Conservation (phyloP, 768 basidiomycete species). For the Fibroporia radiculosa region DNA sequence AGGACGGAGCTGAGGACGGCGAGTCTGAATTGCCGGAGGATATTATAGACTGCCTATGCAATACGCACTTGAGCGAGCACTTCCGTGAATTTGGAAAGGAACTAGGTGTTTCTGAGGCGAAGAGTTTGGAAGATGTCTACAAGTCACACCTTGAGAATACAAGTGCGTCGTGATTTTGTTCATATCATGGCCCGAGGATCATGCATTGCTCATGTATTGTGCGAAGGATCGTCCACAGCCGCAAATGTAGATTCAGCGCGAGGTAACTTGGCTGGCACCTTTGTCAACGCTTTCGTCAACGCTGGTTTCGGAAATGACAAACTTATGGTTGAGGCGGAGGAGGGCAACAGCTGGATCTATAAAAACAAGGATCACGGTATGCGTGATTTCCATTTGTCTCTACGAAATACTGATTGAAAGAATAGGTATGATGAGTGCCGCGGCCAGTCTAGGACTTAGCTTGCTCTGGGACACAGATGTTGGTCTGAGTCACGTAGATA, state of each 20-base stretch:
- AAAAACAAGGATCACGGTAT: conserved; percentile 99
- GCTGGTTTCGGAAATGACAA: conserved; percentile 99
- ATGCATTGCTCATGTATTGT: conserved; percentile 1
- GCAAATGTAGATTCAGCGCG: conserved; percentile 88
- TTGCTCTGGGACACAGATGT: conserved; percentile 95
- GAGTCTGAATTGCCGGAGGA: conserved; percentile 70
- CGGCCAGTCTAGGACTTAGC: conserved; percentile 89
- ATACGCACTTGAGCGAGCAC: conserved; percentile 71
- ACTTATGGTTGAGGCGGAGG: conserved; percentile 93
- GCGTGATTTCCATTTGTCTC: conserved; percentile 11
- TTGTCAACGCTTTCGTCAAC: conserved; percentile 98
- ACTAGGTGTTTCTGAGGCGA: conserved; percentile 81
- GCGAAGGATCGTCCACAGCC: conserved; percentile 54
- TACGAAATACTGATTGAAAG: background rate
- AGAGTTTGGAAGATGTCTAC: conserved; percentile 94
- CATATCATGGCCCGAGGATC: too few relatives aligned
- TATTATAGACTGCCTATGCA: conserved; percentile 79
- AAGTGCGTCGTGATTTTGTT: conserved; percentile 35
- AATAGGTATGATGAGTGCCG: conserved; percentile 97
- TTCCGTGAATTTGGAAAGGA: conserved; percentile 94
- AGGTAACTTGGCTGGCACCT: conserved; percentile 91
- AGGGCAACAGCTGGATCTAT: conserved; percentile 98
- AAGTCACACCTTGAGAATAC: conserved; percentile 93
- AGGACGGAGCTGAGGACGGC: conserved; percentile 42
- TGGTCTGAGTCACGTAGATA: conserved; percentile 91